Percentiles rank a stretch among this genome's conserved stretches.
These are phyloP conservation scores for Talaromyces sp. DNA, from an alignment of 2,329 filamentous ascomycete genomes.

Conservation along the genomic window DNA sequence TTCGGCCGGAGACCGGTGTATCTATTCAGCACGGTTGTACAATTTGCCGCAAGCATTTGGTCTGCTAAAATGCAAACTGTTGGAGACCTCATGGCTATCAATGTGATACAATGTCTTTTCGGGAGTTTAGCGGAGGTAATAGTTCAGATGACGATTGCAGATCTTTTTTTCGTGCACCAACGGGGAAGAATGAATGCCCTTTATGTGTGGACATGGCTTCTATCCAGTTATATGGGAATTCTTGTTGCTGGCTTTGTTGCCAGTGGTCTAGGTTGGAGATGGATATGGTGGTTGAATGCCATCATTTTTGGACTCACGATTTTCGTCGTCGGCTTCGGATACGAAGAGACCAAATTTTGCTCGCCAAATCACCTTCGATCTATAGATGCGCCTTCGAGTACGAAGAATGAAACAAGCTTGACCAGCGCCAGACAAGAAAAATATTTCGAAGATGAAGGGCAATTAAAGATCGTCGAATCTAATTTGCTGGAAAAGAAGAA, in stretches of 20 bases:
- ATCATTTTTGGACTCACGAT: conserved; percentile 45
- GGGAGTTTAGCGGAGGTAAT: conserved; percentile 51
- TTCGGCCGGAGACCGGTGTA: conserved; percentile 50
- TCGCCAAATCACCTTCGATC: too few species aligned
- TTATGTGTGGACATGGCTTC: conserved; percentile 40
- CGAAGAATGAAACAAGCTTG: too few species aligned
- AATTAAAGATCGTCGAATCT: too few species aligned
- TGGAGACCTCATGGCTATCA: conserved; percentile 49
- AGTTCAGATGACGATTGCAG: conserved; percentile 53
- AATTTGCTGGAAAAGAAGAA: too few species aligned
- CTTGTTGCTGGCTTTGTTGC: conserved; percentile 39
- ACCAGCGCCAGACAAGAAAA: too few species aligned
- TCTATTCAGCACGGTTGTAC: conserved; percentile 22
- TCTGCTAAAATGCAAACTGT: conserved; percentile 45
- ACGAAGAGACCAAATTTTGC: conserved; percentile 47
- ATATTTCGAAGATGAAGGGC: too few species aligned
- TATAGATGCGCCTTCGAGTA: too few species aligned
- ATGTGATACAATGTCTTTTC: conserved; percentile 46
- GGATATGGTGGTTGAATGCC: conserved; percentile 53
- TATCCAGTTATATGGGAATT: conserved; percentile 41
- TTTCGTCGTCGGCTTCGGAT: conserved; percentile 47
- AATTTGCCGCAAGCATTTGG: conserved; percentile 40
- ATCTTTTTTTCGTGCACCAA: conserved; percentile 55
- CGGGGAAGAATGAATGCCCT: conserved; percentile 51
- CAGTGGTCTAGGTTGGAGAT: conserved; percentile 51